Evolutionary conservation across 768 basidiomycete genomes (phyloP).

Genomic region (Leccinum subtestaceum): DNA sequence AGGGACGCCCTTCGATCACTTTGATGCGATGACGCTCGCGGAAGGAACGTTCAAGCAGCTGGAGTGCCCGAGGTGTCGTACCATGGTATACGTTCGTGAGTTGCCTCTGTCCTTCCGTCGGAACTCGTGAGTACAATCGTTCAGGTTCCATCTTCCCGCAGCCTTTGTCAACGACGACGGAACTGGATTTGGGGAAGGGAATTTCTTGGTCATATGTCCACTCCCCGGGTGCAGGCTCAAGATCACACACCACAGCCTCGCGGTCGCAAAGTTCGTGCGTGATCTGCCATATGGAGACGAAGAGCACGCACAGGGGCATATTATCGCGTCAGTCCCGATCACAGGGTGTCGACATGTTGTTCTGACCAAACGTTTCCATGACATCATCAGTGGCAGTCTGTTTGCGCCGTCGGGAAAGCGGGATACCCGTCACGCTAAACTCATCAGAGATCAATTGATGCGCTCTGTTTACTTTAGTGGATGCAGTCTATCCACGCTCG

Average conservation of each 20-base stretch:
- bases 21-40: constrained; percentile 31
- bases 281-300: constrained; percentile 34
- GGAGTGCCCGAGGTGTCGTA: constrained; percentile 37
- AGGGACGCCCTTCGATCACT: constrained; percentile 33
- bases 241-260: constrained; percentile 43
- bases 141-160: constrained; percentile 17
- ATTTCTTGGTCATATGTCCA: constrained; percentile 39
- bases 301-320: constrained; percentile 13
- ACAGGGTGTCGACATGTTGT: background rate
- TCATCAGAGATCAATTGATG: constrained; percentile 28
- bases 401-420: constrained; percentile 26
- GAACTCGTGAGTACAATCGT: background rate
- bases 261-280: constrained; percentile 40
- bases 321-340: constrained; percentile 37
- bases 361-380: background rate
- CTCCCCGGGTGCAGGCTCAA: constrained; percentile 36
- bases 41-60: constrained; percentile 26
- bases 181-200: constrained; percentile 47
- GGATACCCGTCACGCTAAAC: constrained; percentile 27
- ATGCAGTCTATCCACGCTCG: background rate
- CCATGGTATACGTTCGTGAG: constrained; percentile 32
- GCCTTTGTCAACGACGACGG: constrained; percentile 40
- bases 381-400: constrained; percentile 33
- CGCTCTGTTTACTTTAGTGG: constrained; percentile 21
- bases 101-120: background rate